Percentiles rank a stretch among this genome's conserved stretches.
Evolutionary conservation across 2,329 filamentous ascomycete species (phyloP).

Genomic region (Aspergillus caelatus): DNA sequence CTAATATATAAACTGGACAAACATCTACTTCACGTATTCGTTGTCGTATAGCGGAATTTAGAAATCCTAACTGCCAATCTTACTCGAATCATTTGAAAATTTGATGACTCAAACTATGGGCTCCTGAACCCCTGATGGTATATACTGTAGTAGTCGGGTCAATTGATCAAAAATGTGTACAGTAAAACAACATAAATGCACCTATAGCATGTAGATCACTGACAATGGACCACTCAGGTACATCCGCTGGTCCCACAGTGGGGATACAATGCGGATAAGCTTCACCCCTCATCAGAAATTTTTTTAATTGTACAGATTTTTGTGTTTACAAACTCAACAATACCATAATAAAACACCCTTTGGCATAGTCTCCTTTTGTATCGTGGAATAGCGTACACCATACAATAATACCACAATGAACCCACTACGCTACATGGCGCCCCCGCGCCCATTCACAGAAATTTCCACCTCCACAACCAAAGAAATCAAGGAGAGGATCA

Average conservation of each 20-base stretch:
- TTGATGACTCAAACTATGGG: too few species aligned
- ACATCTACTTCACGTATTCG: not conserved
- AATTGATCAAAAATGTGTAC: not conserved
- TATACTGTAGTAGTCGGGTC: not conserved
- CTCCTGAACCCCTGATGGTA: not conserved
- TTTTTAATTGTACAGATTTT: not conserved
- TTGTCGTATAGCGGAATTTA: not conserved
- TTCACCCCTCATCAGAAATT: not conserved
- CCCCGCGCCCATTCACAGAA: constrained; percentile 12
- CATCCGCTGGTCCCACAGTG: not conserved
- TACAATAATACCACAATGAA: constrained; percentile 8
- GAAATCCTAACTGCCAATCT: too few species aligned
- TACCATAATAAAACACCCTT: not conserved
- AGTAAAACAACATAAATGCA: not conserved
- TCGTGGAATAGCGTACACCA: not conserved
- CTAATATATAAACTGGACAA: not conserved
- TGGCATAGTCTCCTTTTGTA: not conserved
- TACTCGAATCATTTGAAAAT: too few species aligned
- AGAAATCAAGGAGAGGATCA: constrained; percentile 12
- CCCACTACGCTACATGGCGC: constrained; percentile 17
- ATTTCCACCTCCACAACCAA: constrained; percentile 11
- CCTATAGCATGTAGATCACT: not conserved
- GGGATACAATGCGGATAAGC: not conserved
- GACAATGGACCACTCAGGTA: not conserved
- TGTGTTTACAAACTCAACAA: not conserved